These are phyloP conservation scores for Colletotrichum sp. DNA, from an alignment of 2,329 filamentous ascomycete genomes.

Conservation along the genomic window DNA sequence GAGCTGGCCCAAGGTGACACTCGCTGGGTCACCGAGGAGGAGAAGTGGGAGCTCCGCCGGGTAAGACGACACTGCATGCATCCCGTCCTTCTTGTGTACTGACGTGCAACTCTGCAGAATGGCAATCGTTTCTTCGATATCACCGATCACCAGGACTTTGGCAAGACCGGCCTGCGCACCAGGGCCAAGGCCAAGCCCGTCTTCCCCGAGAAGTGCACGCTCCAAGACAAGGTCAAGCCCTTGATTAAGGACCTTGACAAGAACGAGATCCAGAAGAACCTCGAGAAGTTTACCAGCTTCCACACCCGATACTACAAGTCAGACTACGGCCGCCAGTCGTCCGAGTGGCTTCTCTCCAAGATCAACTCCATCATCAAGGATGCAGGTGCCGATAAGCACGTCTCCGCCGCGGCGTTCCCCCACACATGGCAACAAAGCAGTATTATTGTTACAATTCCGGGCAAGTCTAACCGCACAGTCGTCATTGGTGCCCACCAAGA, in stretches of 20 bases:
- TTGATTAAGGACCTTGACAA: constrained; percentile 75
- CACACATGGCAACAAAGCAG: constrained; percentile 91
- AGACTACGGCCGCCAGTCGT: constrained; percentile 80
- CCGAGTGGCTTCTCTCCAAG: constrained; percentile 81
- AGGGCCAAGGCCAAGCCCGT: constrained; percentile 46
- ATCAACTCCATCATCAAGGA: constrained; percentile 74
- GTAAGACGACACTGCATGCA: constrained; percentile 52
- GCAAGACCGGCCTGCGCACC: constrained; percentile 43
- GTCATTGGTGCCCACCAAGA: constrained; percentile 94
- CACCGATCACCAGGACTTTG: constrained; percentile 74
- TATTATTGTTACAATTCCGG: constrained; percentile 90
- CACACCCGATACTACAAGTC: constrained; percentile 85
- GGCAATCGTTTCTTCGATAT: constrained; percentile 95
- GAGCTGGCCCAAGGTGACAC: constrained; percentile 86
- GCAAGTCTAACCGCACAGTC: constrained; percentile 81
- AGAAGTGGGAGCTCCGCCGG: constrained; percentile 90
- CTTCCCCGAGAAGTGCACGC: constrained; percentile 70
- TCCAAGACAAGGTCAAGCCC: constrained; percentile 69
- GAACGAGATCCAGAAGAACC: constrained; percentile 75
- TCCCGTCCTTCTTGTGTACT: background rate
- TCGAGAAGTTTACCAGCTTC: constrained; percentile 80
- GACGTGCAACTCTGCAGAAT: constrained; percentile 54
- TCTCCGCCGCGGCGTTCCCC: constrained; percentile 73
- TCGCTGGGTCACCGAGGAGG: constrained; percentile 87
- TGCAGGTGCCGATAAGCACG: constrained; percentile 71